Evolutionary conservation across 2,329 filamentous ascomycete species (phyloP).

Genomic region (Fusarium goolgardi): DNA sequence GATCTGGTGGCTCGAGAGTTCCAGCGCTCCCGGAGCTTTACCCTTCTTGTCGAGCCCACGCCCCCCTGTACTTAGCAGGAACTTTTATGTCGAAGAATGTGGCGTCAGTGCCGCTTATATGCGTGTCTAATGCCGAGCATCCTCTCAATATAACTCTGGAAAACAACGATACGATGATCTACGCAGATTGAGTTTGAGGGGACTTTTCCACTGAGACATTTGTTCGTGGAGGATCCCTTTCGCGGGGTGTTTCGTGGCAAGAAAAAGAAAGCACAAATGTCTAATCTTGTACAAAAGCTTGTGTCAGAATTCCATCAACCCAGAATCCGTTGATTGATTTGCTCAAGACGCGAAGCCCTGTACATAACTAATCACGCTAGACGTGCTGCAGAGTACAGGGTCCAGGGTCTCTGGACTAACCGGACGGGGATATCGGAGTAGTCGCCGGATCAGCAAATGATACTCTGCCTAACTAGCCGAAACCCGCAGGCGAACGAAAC

Average conservation of each 20-base stretch:
- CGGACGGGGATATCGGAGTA: constrained; percentile 6
- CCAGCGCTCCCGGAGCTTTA: neutral
- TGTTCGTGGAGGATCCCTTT: neutral
- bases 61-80: too few species aligned
- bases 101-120: neutral
- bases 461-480: neutral
- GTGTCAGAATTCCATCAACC: neutral
- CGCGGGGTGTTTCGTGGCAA: neutral
- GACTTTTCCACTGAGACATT: accelerated
- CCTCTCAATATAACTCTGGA: neutral
- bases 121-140: neutral
- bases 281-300: neutral
- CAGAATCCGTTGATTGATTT: too few species aligned
- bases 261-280: neutral
- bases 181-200: neutral
- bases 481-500: neutral
- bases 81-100: too few species aligned
- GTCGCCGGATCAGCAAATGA: constrained; percentile 27
- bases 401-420: neutral
- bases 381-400: neutral
- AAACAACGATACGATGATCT: neutral
- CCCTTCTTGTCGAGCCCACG: too few species aligned
- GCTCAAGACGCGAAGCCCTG: neutral
- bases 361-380: neutral
- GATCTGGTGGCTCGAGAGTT: constrained; percentile 18